These are phyloP conservation scores for Pyrenophora teres DNA, from an alignment of 2,329 filamentous ascomycete genomes.

Conservation along the genomic window DNA sequence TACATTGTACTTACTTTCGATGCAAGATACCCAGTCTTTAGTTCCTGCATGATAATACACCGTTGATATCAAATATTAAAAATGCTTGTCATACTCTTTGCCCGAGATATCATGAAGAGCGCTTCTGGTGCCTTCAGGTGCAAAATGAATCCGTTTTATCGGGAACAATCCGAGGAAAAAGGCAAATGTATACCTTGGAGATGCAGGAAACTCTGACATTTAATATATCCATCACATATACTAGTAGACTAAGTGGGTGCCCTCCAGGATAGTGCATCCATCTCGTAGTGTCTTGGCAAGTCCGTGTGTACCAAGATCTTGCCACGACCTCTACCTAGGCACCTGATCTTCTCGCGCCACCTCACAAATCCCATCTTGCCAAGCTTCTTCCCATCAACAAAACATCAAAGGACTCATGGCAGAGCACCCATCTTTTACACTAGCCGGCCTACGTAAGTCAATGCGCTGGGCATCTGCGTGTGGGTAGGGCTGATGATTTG, in stretches of 20 bases:
- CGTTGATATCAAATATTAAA: not conserved
- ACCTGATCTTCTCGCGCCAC: not conserved
- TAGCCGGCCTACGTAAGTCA: conserved; percentile 33
- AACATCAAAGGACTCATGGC: conserved; percentile 23
- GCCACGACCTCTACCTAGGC: too few species aligned
- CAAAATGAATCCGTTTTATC: too few species aligned
- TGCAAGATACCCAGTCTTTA: conserved; percentile 1
- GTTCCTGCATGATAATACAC: not conserved
- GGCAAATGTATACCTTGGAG: too few species aligned
- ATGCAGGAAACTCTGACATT: too few species aligned
- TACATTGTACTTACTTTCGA: not conserved
- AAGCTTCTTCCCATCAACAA: not conserved
- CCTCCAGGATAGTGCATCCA: too few species aligned
- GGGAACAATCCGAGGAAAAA: too few species aligned
- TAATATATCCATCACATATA: too few species aligned
- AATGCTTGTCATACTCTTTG: not conserved
- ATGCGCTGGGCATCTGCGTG: not conserved
- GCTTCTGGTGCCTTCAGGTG: too few species aligned
- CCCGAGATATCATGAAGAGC: too few species aligned
- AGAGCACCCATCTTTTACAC: conserved; percentile 38
- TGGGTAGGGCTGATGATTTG: conserved; percentile 3
- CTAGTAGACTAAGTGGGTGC: too few species aligned
- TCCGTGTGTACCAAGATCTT: too few species aligned
- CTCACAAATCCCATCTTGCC: not conserved
- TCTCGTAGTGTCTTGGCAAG: too few species aligned